Evolutionary conservation across 2,329 filamentous ascomycete genomes (phyloP), one percentile per base, ranked within the genome.

Genomic region (Torrubiellomyces zombiae): DNA sequence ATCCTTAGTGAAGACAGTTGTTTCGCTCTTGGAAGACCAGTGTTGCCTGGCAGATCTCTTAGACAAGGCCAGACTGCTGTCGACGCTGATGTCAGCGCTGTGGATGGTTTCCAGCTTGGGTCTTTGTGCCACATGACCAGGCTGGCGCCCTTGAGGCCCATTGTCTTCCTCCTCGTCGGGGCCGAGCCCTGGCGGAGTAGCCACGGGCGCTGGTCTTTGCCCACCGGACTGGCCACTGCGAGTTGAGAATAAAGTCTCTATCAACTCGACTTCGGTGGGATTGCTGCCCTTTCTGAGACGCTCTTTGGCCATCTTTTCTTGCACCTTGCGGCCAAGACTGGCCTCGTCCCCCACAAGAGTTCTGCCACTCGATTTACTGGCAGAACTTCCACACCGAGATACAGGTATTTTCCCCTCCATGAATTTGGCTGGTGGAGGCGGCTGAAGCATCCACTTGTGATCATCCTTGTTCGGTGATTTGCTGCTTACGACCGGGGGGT

Each of bases 391-490:
- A 34, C 67, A 75, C 27, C 73, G 57, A 38, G 63, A 68, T 12
- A 76, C 72, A 16, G 70, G 68, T 18, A 79, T 68, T 46, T 85
- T 89, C 36, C 83, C 85, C 35, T 77, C 78, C 85, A 94, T 94
- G 31, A 93, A 63, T 46, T 76, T 83, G 28, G 85, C 82, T 17
- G 75, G 69, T n/a, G 85, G 85, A 2, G 83, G 82, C 3, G 85
- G 85, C 43, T 92, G 81, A 25, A 92, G 58, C 83, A 94, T 93
- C 85, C 85, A 94, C 42, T 64, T 66, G 27, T 78, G 75, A 31
- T 79, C 81, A 27, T 72, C 70, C 42, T 58, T 70, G 44, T 67
- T 72, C 18, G 60, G 63, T 9, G 74, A 77, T 28, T 68, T 76
- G 50, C 72, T 80, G 47, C 69, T 81, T 32, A 89, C 78, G 25